Percentiles rank a stretch among this genome's conserved stretches.
phyloP scores from a whole-genome alignment of 1,284 basidiomycete genomes.

The Moniliophthora roreri region DNA sequence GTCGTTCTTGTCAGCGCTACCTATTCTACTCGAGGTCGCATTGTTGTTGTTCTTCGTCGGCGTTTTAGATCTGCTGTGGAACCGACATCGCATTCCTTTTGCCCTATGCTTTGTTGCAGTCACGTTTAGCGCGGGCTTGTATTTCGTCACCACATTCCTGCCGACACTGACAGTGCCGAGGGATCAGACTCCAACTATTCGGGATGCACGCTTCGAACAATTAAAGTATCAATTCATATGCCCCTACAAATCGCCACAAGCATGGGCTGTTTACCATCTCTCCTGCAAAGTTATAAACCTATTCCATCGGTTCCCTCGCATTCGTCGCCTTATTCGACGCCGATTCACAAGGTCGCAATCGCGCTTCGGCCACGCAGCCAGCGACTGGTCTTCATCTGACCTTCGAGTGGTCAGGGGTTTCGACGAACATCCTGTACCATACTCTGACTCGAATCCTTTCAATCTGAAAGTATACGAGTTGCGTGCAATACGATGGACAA shows the following conservation, averaged over 20 bases:
- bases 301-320: no score
- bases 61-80: conserved; percentile 7
- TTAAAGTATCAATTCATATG: background rate
- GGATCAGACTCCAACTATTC: background rate
- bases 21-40: conserved; percentile 4
- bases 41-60: conserved; percentile 6
- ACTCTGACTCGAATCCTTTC: no score
- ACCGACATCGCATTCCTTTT: background rate
- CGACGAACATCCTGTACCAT: background rate
- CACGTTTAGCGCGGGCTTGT: background rate
- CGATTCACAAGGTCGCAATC: background rate
- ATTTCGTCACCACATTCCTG: background rate
- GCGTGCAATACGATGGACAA: background rate
- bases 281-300: background rate
- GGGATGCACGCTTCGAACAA: background rate
- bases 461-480: background rate
- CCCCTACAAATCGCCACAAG: conserved; percentile 1
- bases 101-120: background rate
- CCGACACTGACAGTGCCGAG: background rate
- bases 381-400: background rate
- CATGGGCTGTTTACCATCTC: background rate
- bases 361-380: no score
- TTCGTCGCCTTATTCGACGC: no score
- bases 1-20: background rate
- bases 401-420: background rate